Conservation (phyloP, 192 early-diverging fungal genomes). For the Umbelopsis vinacea region DNA sequence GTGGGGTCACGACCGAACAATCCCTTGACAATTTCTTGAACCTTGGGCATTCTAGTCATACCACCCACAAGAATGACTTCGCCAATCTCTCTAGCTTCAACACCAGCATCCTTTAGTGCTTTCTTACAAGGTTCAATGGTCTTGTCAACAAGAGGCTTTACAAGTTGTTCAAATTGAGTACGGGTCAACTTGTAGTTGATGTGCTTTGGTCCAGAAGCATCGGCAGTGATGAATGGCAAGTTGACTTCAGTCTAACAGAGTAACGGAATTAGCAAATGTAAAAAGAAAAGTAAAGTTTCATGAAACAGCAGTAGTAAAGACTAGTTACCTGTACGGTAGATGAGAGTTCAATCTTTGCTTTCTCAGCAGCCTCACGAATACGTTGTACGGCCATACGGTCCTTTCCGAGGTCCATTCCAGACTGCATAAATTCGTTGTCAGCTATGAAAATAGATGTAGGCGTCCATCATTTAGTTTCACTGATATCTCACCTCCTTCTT, state of each 20-base stretch:
- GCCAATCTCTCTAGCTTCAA: constrained; percentile 75
- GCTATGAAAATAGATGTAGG: too few species aligned
- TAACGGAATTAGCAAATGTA: not conserved
- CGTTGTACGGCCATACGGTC: constrained; percentile 92
- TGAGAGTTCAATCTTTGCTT: constrained; percentile 94
- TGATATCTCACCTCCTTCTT: constrained; percentile 67
- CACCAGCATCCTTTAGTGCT: constrained; percentile 86
- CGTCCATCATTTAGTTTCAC: too few species aligned
- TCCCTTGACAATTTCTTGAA: constrained; percentile 83
- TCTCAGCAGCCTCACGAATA: constrained; percentile 90
- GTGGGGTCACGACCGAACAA: constrained; percentile 88
- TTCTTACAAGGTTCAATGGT: constrained; percentile 89
- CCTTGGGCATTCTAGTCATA: constrained; percentile 96
- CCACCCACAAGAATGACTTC: constrained; percentile 98
- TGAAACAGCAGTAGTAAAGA: too few species aligned
- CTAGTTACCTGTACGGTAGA: constrained; percentile 73
- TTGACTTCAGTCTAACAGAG: constrained; percentile 86
- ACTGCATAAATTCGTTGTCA: constrained; percentile 9
- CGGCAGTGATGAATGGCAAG: constrained; percentile 94
- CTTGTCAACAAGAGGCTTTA: constrained; percentile 71
- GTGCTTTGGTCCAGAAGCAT: constrained; percentile 91
- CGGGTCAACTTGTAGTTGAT: constrained; percentile 89
- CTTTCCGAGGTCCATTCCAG: constrained; percentile 74
- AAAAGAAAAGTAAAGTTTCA: too few species aligned
- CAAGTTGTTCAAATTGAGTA: constrained; percentile 80